A percentile compares a stretch with the other conserved stretches of the same genome.
phyloP scores from a whole-genome alignment of 2,329 filamentous ascomycete genomes.

The Aureobasidium pullulans region DNA sequence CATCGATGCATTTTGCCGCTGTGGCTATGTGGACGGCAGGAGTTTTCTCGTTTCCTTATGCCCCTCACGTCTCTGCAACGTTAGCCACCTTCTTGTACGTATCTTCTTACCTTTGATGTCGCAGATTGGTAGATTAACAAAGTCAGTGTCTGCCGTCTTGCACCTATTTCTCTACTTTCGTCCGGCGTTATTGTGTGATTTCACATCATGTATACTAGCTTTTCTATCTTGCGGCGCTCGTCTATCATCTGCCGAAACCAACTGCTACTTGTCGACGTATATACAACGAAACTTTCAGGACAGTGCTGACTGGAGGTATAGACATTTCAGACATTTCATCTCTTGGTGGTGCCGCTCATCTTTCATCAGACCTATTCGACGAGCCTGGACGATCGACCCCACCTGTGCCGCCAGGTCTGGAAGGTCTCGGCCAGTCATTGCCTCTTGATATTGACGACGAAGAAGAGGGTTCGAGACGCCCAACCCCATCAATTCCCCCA shows the following conservation, averaged over 20 bases:
- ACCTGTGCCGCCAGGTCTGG: slow-evolving; percentile 27
- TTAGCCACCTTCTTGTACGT: slow-evolving; percentile 18
- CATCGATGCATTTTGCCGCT: slow-evolving; percentile 13
- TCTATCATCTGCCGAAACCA: slow-evolving; percentile 11
- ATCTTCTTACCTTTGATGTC: slow-evolving; percentile 16
- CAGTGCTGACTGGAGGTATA: slow-evolving; percentile 12
- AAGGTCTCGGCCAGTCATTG: slow-evolving; percentile 18
- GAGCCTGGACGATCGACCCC: slow-evolving; percentile 24
- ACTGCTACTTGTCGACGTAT: slow-evolving; percentile 1
- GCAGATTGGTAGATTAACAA: slow-evolving; percentile 20
- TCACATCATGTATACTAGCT: slow-evolving; percentile 13
- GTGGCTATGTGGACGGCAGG: slow-evolving; percentile 11
- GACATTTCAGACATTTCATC: slow-evolving; percentile 11
- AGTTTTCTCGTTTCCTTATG: slow-evolving; percentile 13
- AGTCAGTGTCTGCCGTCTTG: slow-evolving; percentile 16
- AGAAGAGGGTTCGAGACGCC: slow-evolving; percentile 24
- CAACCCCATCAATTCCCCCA: slow-evolving; percentile 40
- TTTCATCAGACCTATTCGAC: slow-evolving; percentile 11
- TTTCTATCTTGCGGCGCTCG: neutral
- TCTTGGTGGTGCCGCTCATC: slow-evolving; percentile 6
- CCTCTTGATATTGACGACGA: slow-evolving; percentile 16
- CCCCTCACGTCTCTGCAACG: slow-evolving; percentile 14
- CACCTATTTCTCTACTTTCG: slow-evolving; percentile 9
- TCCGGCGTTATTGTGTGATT: slow-evolving; percentile 13
- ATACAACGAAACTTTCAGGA: neutral